A percentile compares a stretch with the other conserved stretches of the same genome.
phyloP scores from a whole-genome alignment of 129 eudicot genomes.

The Flaveria robusta region DNA sequence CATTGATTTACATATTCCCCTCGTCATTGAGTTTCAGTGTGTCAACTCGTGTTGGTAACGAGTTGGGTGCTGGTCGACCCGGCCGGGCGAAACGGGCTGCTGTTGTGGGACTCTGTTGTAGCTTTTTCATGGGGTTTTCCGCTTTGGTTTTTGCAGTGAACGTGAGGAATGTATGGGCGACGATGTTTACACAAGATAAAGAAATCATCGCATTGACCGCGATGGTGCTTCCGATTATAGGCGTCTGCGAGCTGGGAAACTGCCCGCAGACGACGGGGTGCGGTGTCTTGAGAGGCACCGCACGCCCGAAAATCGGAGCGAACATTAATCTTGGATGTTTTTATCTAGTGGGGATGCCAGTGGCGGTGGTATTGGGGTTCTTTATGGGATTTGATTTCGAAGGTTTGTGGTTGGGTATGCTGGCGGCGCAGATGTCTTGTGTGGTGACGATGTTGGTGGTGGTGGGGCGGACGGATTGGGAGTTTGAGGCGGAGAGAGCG shows the following conservation, averaged over 20 bases:
- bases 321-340: constrained; percentile 83
- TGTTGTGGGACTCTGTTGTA: constrained; percentile 55
- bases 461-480: constrained; percentile 70
- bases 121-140: constrained; percentile 54
- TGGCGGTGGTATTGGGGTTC: constrained; percentile 69
- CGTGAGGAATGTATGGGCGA: constrained; percentile 69
- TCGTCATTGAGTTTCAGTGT: constrained; percentile 82
- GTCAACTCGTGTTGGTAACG: constrained; percentile 84
- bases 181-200: constrained; percentile 70
- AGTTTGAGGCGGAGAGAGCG: constrained; percentile 63
- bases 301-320: constrained; percentile 81
- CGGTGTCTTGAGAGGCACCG: constrained; percentile 84
- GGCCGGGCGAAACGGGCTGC: constrained; percentile 67
- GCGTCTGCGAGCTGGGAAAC: constrained; percentile 84
- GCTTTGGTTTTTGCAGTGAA: constrained; percentile 61
- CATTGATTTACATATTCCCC: constrained; percentile 79
- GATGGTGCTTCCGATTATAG: constrained; percentile 76
- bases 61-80: constrained; percentile 71
- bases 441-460: constrained; percentile 76
- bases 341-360: constrained; percentile 86
- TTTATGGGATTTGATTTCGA: constrained; percentile 57
- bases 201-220: constrained; percentile 70
- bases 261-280: constrained; percentile 91
- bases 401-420: constrained; percentile 85
- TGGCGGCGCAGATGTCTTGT: constrained; percentile 84